Evolutionary conservation across 495 filamentous ascomycete species (phyloP).

Genomic region (Saxispiralis lemnorum): DNA sequence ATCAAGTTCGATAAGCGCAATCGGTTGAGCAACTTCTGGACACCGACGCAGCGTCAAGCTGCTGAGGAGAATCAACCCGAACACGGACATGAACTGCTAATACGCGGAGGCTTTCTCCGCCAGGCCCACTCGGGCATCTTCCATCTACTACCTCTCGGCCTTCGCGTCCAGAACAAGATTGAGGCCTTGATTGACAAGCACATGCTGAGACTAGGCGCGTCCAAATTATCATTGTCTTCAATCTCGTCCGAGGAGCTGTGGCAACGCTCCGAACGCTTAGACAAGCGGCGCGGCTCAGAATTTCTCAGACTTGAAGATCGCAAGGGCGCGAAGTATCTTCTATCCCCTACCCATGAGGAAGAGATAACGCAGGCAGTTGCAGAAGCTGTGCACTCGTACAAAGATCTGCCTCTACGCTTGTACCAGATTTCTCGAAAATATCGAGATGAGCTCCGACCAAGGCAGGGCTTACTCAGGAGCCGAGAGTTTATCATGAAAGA

Average conservation of each 20-base stretch:
- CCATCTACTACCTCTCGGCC: conserved; percentile 79
- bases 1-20: conserved; percentile 32
- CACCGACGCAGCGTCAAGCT: conserved; percentile 49
- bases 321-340: conserved; percentile 53
- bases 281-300: conserved; percentile 33
- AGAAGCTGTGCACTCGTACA: conserved; percentile 61
- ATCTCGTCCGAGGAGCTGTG: conserved; percentile 75
- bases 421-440: conserved; percentile 94
- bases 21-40: conserved; percentile 59
- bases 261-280: conserved; percentile 48
- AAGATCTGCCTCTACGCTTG: conserved; percentile 65
- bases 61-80: conserved; percentile 25
- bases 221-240: conserved; percentile 72
- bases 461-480: conserved; percentile 76
- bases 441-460: conserved; percentile 72
- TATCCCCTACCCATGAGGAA: conserved; percentile 92
- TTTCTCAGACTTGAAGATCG: conserved; percentile 69
- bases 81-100: conserved; percentile 55
- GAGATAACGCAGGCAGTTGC: conserved; percentile 75
- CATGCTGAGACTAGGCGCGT: conserved; percentile 65
- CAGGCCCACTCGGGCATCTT: conserved; percentile 85
- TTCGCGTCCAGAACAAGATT: conserved; percentile 75
- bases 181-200: conserved; percentile 73
- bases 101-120: conserved; percentile 64
- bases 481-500: conserved; percentile 97